Conservation (phyloP, 2,329 filamentous ascomycete species). For the Hymenoscyphus infarciens region DNA sequence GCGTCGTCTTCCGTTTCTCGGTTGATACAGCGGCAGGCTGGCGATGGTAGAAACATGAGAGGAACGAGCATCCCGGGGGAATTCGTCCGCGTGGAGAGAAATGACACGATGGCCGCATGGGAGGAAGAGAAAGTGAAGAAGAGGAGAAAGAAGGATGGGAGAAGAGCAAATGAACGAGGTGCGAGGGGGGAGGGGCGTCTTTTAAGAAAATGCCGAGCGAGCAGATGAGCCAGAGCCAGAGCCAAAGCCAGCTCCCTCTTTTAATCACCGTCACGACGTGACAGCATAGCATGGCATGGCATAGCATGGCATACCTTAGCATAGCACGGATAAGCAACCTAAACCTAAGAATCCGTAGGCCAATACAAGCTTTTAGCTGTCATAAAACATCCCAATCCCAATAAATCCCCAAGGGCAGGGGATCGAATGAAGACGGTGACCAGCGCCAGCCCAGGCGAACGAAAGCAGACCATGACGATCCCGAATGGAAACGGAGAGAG, state of each 20-base stretch:
- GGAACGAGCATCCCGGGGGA: neutral
- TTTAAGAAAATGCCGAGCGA: conserved; percentile 28
- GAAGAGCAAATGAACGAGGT: conserved; percentile 12
- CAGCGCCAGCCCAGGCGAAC: neutral
- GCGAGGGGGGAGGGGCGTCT: conserved; percentile 18
- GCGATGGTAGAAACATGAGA: conserved; percentile 5
- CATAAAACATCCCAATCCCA: neutral
- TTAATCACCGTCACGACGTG: neutral
- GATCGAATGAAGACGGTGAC: neutral
- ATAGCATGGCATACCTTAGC: neutral
- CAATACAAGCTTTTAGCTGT: neutral
- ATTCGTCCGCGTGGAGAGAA: neutral
- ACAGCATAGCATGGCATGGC: neutral
- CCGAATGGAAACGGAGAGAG: neutral
- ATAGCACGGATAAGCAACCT: conserved; percentile 1
- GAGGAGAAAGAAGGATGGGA: conserved; percentile 7
- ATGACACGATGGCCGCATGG: neutral
- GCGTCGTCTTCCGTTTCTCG: conserved; percentile 1
- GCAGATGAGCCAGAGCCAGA: neutral
- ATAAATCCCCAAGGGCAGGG: neutral
- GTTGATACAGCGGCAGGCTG: conserved; percentile 11
- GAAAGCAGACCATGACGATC: neutral
- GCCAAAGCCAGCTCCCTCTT: neutral
- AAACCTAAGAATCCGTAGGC: neutral
- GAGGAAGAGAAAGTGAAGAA: conserved; percentile 1